Evolutionary conservation across 2,329 filamentous ascomycete genomes (phyloP).

Genomic region (Cercospora sesami): DNA sequence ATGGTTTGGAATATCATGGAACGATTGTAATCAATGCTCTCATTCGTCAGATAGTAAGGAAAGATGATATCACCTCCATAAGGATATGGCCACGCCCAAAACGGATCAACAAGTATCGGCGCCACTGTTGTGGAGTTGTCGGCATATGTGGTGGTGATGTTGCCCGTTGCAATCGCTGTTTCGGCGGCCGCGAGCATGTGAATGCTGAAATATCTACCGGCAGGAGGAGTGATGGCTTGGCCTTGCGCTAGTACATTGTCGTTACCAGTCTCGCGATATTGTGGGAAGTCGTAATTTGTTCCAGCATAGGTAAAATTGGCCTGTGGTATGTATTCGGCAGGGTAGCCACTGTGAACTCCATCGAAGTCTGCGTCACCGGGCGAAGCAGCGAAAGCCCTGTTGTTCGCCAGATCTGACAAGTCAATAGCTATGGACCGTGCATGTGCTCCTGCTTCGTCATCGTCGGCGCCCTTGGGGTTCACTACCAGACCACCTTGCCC

Average conservation of each 20-base stretch:
- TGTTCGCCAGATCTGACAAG: conserved; percentile 37
- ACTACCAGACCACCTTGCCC: conserved; percentile 33
- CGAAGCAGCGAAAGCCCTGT: conserved; percentile 41
- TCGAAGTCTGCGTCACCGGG: conserved; percentile 43
- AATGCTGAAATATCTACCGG: conserved; percentile 41
- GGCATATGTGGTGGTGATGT: conserved; percentile 42
- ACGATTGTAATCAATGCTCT: conserved; percentile 41
- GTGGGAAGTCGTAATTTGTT: conserved; percentile 41
- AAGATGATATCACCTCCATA: conserved; percentile 45
- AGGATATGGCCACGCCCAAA: conserved; percentile 39
- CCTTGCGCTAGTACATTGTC: conserved; percentile 44
- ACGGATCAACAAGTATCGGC: not conserved
- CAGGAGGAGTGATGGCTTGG: conserved; percentile 39
- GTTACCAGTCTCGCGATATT: conserved; percentile 40
- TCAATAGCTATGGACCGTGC: conserved; percentile 31
- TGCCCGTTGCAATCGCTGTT: conserved; percentile 41
- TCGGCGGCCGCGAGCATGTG: conserved; percentile 46
- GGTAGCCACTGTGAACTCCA: conserved; percentile 41
- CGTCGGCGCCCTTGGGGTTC: conserved; percentile 35
- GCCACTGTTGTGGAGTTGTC: conserved; percentile 41
- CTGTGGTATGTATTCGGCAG: conserved; percentile 41
- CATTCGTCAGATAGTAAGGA: conserved; percentile 43
- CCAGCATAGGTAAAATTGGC: conserved; percentile 42
- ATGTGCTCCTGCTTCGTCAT: conserved; percentile 21
- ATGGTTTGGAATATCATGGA: conserved; percentile 46